Conservation (phyloP, 1,284 basidiomycete genomes). For the Xanthoconium separans region DNA sequence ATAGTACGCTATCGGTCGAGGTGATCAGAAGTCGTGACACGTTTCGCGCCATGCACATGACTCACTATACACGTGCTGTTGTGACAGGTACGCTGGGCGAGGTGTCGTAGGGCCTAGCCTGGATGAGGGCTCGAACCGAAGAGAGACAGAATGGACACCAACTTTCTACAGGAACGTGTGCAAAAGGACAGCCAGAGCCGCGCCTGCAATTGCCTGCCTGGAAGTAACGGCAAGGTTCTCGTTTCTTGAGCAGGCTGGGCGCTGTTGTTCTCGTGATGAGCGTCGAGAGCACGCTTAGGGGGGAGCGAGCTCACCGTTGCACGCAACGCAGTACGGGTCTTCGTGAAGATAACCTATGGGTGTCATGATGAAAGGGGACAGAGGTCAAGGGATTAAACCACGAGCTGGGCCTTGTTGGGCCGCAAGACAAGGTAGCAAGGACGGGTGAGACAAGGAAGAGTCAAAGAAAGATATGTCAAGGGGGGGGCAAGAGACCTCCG, state of each 20-base stretch:
- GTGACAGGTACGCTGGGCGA: conserved; percentile 8
- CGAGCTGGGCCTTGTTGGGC: conserved; percentile 17
- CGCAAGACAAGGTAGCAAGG: conserved; percentile 25
- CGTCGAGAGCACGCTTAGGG: background rate
- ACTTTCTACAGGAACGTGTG: conserved; percentile 20
- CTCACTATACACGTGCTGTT: conserved; percentile 23
- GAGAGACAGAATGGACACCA: conserved; percentile 3
- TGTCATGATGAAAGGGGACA: background rate
- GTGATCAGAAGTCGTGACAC: conserved; percentile 7
- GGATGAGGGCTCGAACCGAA: conserved; percentile 16
- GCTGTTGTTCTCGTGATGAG: background rate
- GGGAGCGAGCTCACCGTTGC: conserved; percentile 16
- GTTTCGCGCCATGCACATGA: background rate
- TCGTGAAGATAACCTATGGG: conserved; percentile 14
- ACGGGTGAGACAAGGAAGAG: conserved; percentile 28
- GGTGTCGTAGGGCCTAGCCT: conserved; percentile 5
- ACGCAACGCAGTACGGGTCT: conserved; percentile 12
- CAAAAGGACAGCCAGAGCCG: conserved; percentile 28
- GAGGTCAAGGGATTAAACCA: conserved; percentile 17
- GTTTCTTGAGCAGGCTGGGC: conserved; percentile 7
- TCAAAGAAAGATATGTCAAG: conserved; percentile 19
- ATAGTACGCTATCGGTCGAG: conserved; percentile 19
- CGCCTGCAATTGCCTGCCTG: conserved; percentile 29
- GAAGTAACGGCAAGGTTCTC: conserved; percentile 24
- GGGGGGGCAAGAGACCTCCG: conserved; percentile 7